phyloP scores from a whole-genome alignment of 2,329 filamentous ascomycete species.

The Cladobotryum mycophilum region DNA sequence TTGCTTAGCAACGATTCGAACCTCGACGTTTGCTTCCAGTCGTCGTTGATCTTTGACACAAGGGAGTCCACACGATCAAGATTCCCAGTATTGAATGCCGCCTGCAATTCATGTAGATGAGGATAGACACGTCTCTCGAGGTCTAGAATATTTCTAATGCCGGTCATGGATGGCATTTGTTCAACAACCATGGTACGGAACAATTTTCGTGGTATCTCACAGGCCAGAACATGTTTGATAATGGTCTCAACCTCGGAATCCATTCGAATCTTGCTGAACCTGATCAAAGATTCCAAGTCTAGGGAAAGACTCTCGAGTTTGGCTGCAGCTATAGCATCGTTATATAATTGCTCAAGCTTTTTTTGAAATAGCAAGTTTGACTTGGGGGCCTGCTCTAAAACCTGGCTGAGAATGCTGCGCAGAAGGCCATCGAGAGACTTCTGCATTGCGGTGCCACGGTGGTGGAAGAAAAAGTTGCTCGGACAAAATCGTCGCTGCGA shows the following conservation, averaged over 20 bases:
- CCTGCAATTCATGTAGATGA: background rate
- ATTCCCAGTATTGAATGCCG: background rate
- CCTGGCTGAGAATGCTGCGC: background rate
- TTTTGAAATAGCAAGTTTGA: background rate
- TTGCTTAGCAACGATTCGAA: too few relatives aligned
- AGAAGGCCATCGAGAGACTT: constrained; percentile 4
- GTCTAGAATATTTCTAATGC: background rate
- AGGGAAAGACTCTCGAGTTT: background rate
- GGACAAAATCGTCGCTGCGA: background rate
- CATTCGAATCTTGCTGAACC: background rate
- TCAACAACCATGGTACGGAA: background rate
- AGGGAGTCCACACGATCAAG: too few relatives aligned
- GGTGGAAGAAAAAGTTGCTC: constrained; percentile 7
- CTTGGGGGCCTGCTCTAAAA: background rate
- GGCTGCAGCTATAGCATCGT: background rate
- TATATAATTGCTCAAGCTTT: background rate
- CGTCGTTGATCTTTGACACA: too few relatives aligned
- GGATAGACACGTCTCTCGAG: background rate
- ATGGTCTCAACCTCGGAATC: background rate
- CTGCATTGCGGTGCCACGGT: background rate
- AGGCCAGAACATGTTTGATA: background rate
- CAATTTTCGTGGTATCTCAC: background rate
- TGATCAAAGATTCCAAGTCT: background rate
- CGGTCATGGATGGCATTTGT: background rate
- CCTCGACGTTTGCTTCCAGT: too few relatives aligned